Evolutionary conservation across 768 basidiomycete species (phyloP).

Genomic region (Xerocomellus intermedius): DNA sequence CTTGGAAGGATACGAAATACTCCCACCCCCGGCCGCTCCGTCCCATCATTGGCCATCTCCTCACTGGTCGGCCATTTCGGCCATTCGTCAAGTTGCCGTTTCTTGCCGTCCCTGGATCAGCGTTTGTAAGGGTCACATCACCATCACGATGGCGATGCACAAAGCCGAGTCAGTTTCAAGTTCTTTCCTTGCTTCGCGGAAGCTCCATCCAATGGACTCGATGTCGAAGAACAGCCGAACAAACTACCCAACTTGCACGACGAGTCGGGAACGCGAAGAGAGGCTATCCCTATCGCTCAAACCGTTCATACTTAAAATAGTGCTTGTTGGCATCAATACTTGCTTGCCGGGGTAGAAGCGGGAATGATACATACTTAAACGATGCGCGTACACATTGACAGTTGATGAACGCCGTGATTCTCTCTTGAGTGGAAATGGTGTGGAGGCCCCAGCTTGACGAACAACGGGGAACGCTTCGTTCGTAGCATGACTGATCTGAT

Average conservation of each 20-base stretch:
- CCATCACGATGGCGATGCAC: conserved; percentile 11
- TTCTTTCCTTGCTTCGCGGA: conserved; percentile 26
- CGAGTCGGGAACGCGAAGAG: not conserved
- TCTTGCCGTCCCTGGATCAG: conserved; percentile 8
- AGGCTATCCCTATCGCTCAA: conserved; percentile 6
- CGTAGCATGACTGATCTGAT: conserved; percentile 1
- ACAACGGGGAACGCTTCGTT: not conserved
- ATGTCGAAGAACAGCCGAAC: not conserved
- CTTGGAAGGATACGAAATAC: conserved; percentile 8
- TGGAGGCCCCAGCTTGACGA: not conserved
- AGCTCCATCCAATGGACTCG: not conserved
- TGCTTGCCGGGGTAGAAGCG: not conserved
- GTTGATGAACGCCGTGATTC: conserved; percentile 2
- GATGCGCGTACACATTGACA: not conserved
- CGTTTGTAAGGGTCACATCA: conserved; percentile 2
- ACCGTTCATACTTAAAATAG: not conserved
- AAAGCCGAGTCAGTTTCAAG: not conserved
- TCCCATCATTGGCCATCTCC: not conserved
- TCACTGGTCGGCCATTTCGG: conserved; percentile 8
- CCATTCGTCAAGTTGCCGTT: not conserved
- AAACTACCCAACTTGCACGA: not conserved
- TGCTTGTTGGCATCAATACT: not conserved
- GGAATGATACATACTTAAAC: not conserved
- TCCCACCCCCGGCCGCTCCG: not conserved
- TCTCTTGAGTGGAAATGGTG: not conserved